Evolutionary conservation across 345 rosid species (phyloP), one percentile per base, ranked within the genome.

Genomic region (Theobroma cacao): DNA sequence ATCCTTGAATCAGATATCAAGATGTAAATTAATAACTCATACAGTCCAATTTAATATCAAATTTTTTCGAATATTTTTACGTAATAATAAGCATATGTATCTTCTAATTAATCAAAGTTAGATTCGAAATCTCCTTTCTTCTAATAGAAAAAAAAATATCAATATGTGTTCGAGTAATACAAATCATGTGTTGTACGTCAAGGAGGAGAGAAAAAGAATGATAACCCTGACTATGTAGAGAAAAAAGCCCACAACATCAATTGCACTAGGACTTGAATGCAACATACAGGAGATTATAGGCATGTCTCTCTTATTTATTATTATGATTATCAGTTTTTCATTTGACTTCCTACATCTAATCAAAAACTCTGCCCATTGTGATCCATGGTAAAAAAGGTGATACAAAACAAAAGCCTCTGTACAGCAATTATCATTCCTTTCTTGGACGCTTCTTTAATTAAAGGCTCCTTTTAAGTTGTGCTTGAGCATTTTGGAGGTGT

Each of bases 401-500:
- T 5, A 11, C 5, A 62, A 80, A 72, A 11, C 33, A 50, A 80
- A 83, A 80, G 73, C 69, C 79, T 81, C 69, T 88, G 79, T 82
- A 85, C 86, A 88, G 1, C 56, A 55, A 45, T 40, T 30, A 14
- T 72, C 50, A 78, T n/a, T 43, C 53, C 75, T 62, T 31, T n/a
- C 41, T 30, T 30, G 73, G 38, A 45, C 45, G 56, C 73, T 68
- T n/a, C n/a, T n/a, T n/a, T 26, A 4, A 20, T 31, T 31, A 12
- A 70, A 30, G 75, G 26, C 33, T 53, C 28, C 66, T 72, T n/a
- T 61, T 70, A 74, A 75, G 82, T 75, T 48, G 85, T 78, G 68
- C 87, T 87, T 33, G 84, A 77, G 77, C 80, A 79, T 52, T 65
- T 78, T 60, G 85, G 50, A 65, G 82, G 75, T 31, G 88, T 83